Evolutionary conservation across 164 flowering plant genomes (phyloP).

Genomic region (Malania oleifera): DNA sequence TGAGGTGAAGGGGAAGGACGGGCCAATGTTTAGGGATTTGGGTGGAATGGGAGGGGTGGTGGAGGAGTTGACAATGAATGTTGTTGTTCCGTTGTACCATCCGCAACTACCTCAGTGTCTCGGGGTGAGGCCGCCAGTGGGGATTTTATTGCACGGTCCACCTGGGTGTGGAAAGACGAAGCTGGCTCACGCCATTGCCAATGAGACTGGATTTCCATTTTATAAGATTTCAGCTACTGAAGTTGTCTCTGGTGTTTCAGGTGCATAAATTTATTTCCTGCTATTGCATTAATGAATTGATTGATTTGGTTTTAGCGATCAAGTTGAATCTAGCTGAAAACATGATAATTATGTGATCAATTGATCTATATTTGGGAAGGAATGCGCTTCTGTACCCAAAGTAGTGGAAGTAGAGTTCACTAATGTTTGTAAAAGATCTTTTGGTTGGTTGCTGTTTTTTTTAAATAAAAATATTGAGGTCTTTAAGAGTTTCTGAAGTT

Average conservation of each 20-base stretch:
- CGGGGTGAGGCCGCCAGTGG: slow-evolving; percentile 75
- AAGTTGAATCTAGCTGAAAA: no score
- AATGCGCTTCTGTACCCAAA: no score
- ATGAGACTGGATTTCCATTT: slow-evolving; percentile 83
- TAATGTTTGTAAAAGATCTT: no score
- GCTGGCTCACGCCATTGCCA: slow-evolving; percentile 93
- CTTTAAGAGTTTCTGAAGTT: no score
- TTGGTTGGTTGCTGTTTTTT: no score
- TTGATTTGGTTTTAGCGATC: no score
- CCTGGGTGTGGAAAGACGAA: slow-evolving; percentile 99
- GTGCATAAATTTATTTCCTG: no score
- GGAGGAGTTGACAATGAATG: slow-evolving; percentile 73
- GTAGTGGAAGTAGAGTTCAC: no score
- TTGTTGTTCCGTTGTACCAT: slow-evolving; percentile 65
- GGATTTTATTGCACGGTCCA: slow-evolving; percentile 84
- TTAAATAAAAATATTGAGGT: no score
- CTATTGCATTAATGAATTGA: no score
- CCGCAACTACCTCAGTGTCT: slow-evolving; percentile 53
- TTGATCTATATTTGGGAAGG: no score
- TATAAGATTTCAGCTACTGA: slow-evolving; percentile 87
- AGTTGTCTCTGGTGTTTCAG: slow-evolving; percentile 90
- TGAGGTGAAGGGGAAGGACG: slow-evolving; percentile 30
- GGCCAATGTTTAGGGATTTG: slow-evolving; percentile 74
- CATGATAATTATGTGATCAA: no score
- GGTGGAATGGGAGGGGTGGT: slow-evolving; percentile 69